Conservation (phyloP, 495 filamentous ascomycete species). For the Chlorociboria aeruginascens region DNA sequence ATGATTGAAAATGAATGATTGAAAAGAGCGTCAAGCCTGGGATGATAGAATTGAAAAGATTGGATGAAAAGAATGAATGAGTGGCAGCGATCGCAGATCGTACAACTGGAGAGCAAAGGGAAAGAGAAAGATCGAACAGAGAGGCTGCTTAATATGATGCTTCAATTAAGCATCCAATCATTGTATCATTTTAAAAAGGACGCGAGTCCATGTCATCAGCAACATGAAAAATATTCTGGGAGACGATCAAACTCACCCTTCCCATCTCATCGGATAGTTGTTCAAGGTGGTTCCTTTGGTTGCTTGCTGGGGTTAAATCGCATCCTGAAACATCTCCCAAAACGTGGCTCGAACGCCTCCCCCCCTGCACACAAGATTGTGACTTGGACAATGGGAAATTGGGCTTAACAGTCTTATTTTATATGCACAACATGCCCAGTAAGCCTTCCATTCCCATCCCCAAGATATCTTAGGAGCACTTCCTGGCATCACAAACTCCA, state of each 20-base stretch:
- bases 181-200: too few relatives aligned
- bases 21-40: background rate
- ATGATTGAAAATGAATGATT: background rate
- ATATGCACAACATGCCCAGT: background rate
- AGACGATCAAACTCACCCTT: too few relatives aligned
- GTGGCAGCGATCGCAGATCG: constrained; percentile 6
- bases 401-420: background rate
- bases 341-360: too few relatives aligned
- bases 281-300: too few relatives aligned
- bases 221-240: too few relatives aligned
- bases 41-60: background rate
- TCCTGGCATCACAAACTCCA: constrained; percentile 48
- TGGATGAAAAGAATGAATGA: constrained; percentile 1
- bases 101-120: background rate
- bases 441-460: background rate
- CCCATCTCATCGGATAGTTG: too few relatives aligned
- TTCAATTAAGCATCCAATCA: too few relatives aligned
- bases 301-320: too few relatives aligned
- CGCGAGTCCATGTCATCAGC: too few relatives aligned
- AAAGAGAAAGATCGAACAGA: background rate
- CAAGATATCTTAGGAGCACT: constrained; percentile 2
- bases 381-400: too few relatives aligned
- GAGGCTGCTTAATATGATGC: background rate
- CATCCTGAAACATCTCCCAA: too few relatives aligned
- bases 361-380: too few relatives aligned